Percentiles rank a stretch among this genome's conserved stretches.
These are phyloP conservation scores for Fusarium nisikadoi DNA, from an alignment of 2,329 filamentous ascomycete genomes.

Conservation along the genomic window DNA sequence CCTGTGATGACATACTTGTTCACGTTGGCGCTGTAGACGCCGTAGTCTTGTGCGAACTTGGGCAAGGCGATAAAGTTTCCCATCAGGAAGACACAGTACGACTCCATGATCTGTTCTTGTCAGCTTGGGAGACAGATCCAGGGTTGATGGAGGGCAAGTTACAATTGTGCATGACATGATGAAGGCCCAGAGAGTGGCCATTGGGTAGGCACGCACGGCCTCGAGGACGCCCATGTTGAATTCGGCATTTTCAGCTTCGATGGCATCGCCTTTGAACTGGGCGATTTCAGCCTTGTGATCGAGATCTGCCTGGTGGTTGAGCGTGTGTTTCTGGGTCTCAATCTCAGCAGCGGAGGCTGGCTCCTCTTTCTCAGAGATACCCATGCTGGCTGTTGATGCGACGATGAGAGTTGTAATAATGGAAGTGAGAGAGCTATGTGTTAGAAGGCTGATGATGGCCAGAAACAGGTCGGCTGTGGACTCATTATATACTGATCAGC, in stretches of 20 bases:
- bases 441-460: not conserved
- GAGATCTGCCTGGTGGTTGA: not conserved
- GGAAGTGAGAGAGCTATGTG: not conserved
- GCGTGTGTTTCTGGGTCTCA: not conserved
- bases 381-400: not conserved
- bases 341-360: not conserved
- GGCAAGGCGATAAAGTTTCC: slow-evolving; percentile 57
- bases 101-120: slow-evolving; percentile 57
- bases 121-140: not conserved
- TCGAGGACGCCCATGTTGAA: slow-evolving; percentile 2
- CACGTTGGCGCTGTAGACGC: slow-evolving; percentile 40
- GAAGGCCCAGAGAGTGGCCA: not conserved
- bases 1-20: slow-evolving; percentile 49
- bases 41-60: slow-evolving; percentile 52
- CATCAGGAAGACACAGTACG: slow-evolving; percentile 60
- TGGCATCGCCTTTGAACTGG: slow-evolving; percentile 3
- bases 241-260: slow-evolving; percentile 1
- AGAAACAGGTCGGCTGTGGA: not conserved
- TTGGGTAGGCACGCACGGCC: not conserved
- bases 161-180: not conserved
- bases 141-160: not conserved
- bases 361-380: not conserved
- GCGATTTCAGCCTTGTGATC: not conserved
- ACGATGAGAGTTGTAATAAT: not conserved
- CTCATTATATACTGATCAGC: not conserved